Base-by-base conservation (phyloP, 371 early-diverging fungal genomes). In the Syncephalastrum racemosum region DNA sequence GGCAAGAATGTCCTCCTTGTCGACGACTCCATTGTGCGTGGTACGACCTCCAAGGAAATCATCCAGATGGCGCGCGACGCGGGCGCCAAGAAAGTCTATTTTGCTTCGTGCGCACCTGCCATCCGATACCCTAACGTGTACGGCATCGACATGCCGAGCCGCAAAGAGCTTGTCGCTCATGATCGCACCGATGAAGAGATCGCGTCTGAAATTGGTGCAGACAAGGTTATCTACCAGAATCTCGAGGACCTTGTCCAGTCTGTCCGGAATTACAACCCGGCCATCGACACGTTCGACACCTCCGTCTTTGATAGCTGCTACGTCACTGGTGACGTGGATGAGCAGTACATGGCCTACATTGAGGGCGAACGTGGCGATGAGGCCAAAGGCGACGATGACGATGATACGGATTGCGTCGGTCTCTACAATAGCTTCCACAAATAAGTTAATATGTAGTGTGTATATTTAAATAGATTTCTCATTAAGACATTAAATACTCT, bases 121-220 rank as follows among this genome's bases (percentile, higher is more conserved):
- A 90, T 98, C 55, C 80, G 93, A 77, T 92, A 81, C 82, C 97
- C 96, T 54, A 98, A 98, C 71, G 99, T 98, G 16, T 98, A 98
- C 66, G 99, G 99, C 62, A 98, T 98, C 75, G 97, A 98, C 64
- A 98, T 98, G 98, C 99, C 99, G 20, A 90, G 94, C 15, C 84
- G 90, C 20, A 67, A 79, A 42, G 99, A 98, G 67, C 80, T 98
- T 43, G 91, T 98, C 18, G 99, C 97, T 6, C 82, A 85, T 51
- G 79, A 82, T 27, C 84, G 88, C 42, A 83, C 77, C 25, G 92
- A 91, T 39, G 89, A 87, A 12, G 85, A 92, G 58, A 86, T 98
- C 31, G 95, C 99, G 3, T 66, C 66, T 3, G 90, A 79, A 44
- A 88, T 98, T 53, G 95, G 95, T 44, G 97, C 97, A 18, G 99